These are phyloP conservation scores for Scutellaria galericulata DNA, from an alignment of 257 asterid species.

Conservation along the genomic window DNA sequence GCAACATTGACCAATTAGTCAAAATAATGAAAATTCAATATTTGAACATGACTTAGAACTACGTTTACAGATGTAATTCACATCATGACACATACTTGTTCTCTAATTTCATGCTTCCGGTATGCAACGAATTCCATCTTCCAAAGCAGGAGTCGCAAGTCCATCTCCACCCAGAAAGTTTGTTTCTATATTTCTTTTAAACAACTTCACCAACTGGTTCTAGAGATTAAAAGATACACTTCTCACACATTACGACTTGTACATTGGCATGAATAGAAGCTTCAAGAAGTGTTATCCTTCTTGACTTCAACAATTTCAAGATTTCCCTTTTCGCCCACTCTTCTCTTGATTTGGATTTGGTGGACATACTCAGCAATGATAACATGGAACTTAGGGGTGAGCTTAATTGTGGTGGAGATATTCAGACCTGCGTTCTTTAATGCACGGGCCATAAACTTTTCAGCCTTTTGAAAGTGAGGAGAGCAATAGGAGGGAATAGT, in stretches of 20 bases:
- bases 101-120: background rate
- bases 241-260: background rate
- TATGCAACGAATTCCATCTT: slow-evolving; percentile 3
- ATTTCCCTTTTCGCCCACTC: slow-evolving; percentile 44
- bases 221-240: slow-evolving; percentile 9
- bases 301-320: slow-evolving; percentile 35
- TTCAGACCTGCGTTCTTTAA: slow-evolving; percentile 55
- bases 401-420: slow-evolving; percentile 52
- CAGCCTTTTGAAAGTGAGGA: slow-evolving; percentile 60
- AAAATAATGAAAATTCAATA: background rate
- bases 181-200: background rate
- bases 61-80: background rate
- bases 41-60: background rate
- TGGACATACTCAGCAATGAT: slow-evolving; percentile 48
- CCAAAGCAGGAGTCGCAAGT: background rate
- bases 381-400: slow-evolving; percentile 59
- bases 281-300: slow-evolving; percentile 24
- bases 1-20: background rate
- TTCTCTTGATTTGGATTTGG: slow-evolving; percentile 62
- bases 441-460: slow-evolving; percentile 54
- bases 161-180: slow-evolving; percentile 18
- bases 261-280: slow-evolving; percentile 13
- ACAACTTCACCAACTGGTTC: slow-evolving; percentile 18
- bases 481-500: slow-evolving; percentile 63
- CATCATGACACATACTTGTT: background rate